Evolutionary conservation across 2,329 filamentous ascomycete species (phyloP).

Genomic region (Aureobasidium melanogenum): DNA sequence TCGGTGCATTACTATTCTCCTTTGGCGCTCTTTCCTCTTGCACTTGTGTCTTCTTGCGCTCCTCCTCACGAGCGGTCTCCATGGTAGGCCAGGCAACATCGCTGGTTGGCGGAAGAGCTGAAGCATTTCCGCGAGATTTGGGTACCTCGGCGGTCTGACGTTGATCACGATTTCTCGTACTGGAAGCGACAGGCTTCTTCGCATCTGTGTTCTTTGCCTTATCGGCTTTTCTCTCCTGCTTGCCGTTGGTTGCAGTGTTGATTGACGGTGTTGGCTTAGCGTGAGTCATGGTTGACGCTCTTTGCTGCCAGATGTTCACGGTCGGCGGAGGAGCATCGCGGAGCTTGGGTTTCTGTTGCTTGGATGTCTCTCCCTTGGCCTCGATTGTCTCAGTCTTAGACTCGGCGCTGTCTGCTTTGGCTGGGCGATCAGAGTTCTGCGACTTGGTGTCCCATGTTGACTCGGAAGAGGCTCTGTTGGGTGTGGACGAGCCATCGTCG

Average conservation of each 20-base stretch:
- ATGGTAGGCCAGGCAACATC: slow-evolving; percentile 83
- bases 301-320: slow-evolving; percentile 82
- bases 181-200: slow-evolving; percentile 17
- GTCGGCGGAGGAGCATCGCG: slow-evolving; percentile 73
- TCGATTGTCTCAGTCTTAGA: slow-evolving; percentile 53
- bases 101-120: slow-evolving; percentile 57
- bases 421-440: slow-evolving; percentile 54
- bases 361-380: slow-evolving; percentile 24
- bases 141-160: slow-evolving; percentile 1
- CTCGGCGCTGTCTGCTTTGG: slow-evolving; percentile 47
- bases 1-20: slow-evolving; percentile 44
- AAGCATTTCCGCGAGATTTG: neutral
- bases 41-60: slow-evolving; percentile 61
- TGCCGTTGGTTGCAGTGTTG: neutral
- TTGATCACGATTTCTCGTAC: slow-evolving; percentile 4
- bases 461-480: slow-evolving; percentile 53
- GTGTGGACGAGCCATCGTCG: slow-evolving; percentile 51
- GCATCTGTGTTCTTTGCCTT: slow-evolving; percentile 14
- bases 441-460: slow-evolving; percentile 59
- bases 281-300: slow-evolving; percentile 53
- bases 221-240: slow-evolving; percentile 24
- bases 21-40: slow-evolving; percentile 60
- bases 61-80: slow-evolving; percentile 66
- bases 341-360: slow-evolving; percentile 52
- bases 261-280: slow-evolving; percentile 38